Conservation (phyloP, 495 filamentous ascomycete genomes). For the Daldinia childiae region DNA sequence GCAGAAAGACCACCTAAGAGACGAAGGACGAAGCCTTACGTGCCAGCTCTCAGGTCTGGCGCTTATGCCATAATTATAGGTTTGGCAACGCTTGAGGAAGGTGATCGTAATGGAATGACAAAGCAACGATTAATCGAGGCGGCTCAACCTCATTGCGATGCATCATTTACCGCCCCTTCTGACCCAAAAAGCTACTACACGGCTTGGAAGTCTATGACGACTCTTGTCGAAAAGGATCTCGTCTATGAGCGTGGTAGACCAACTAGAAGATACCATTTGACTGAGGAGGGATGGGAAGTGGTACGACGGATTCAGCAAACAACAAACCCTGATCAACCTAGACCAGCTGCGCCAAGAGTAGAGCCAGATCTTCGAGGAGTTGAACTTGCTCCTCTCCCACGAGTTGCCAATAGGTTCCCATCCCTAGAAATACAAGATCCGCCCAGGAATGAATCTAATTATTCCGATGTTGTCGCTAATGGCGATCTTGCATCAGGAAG, state of each 20-base stretch:
- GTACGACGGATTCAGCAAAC: constrained; percentile 72
- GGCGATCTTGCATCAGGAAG: constrained; percentile 47
- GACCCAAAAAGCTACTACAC: constrained; percentile 79
- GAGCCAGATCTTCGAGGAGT: constrained; percentile 13
- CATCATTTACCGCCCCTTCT: constrained; percentile 74
- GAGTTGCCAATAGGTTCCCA: constrained; percentile 20
- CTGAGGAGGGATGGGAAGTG: constrained; percentile 83
- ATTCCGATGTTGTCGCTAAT: constrained; percentile 54
- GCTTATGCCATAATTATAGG: constrained; percentile 78
- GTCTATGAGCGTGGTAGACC: constrained; percentile 78
- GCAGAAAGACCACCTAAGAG: constrained; percentile 69
- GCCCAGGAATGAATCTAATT: constrained; percentile 34
- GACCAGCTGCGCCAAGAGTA: constrained; percentile 7
- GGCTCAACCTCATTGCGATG: constrained; percentile 77
- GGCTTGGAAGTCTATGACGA: constrained; percentile 89
- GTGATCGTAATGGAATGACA: constrained; percentile 65
- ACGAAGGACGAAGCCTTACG: constrained; percentile 73
- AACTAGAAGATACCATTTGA: constrained; percentile 72
- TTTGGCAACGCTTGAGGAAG: constrained; percentile 67
- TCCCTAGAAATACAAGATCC: constrained; percentile 34
- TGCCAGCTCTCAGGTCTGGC: constrained; percentile 75
- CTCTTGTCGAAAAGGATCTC: constrained; percentile 75
- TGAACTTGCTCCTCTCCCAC: constrained; percentile 6
- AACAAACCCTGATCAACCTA: constrained; percentile 26
- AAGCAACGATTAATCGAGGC: constrained; percentile 74